Evolutionary conservation across 2,329 filamentous ascomycete genomes (phyloP).

Genomic region (Mycosphaerella sp.): DNA sequence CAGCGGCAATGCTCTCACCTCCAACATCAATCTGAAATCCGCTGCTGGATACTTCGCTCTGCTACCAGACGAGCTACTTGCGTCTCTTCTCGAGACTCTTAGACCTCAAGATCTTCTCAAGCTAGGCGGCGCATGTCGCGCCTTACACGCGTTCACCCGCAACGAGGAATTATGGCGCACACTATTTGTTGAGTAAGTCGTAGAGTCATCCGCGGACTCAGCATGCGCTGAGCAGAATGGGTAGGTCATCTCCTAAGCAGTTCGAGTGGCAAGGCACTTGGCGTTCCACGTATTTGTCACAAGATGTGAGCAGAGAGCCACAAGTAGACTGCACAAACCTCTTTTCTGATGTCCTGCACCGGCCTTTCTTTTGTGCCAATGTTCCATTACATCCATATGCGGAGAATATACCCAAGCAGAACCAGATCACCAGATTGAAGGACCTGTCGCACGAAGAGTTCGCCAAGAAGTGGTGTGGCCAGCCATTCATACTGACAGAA

Average conservation of each 20-base stretch:
- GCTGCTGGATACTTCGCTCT: constrained; percentile 59
- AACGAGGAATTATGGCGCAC: constrained; percentile 86
- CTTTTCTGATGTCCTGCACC: constrained; percentile 84
- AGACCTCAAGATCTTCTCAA: constrained; percentile 56
- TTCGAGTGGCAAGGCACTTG: constrained; percentile 76
- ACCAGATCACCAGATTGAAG: constrained; percentile 64
- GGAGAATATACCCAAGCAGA: constrained; percentile 63
- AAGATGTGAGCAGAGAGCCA: constrained; percentile 49
- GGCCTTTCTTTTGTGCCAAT: constrained; percentile 84
- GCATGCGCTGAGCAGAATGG: constrained; percentile 27
- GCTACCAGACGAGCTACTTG: constrained; percentile 75
- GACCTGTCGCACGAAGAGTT: constrained; percentile 70
- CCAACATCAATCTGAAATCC: constrained; percentile 59
- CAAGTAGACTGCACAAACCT: constrained; percentile 67
- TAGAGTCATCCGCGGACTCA: constrained; percentile 7
- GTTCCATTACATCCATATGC: constrained; percentile 62
- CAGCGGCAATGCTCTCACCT: constrained; percentile 71
- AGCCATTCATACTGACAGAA: constrained; percentile 78
- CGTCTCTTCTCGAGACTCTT: constrained; percentile 68
- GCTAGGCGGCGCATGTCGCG: constrained; percentile 74
- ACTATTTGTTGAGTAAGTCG: constrained; percentile 74
- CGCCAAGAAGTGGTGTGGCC: constrained; percentile 65
- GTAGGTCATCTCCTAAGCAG: constrained; percentile 40
- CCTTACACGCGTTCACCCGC: constrained; percentile 76
- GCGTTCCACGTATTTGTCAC: constrained; percentile 68